These are phyloP conservation scores for Paraglomus occultum DNA, from an alignment of 192 early-diverging fungal species.

Conservation along the genomic window DNA sequence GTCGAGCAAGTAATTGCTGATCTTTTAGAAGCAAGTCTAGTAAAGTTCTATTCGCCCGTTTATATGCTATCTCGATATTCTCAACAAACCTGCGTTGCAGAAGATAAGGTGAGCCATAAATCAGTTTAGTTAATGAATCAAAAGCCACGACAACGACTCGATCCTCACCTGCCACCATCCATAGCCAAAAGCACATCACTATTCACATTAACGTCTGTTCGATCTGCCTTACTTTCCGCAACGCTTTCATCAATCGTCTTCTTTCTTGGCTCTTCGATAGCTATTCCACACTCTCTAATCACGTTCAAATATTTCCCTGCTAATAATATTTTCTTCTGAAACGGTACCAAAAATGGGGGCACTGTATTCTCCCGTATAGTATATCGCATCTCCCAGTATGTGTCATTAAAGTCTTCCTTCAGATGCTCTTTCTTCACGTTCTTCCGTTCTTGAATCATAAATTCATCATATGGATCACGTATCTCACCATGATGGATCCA, in stretches of 20 bases:
- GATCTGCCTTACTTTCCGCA: conserved; percentile 17
- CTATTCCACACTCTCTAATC: conserved; percentile 77
- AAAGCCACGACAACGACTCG: neutral
- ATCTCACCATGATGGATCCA: conserved; percentile 94
- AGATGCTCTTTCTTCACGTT: conserved; percentile 57
- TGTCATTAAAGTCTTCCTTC: conserved; percentile 77
- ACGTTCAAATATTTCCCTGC: conserved; percentile 97
- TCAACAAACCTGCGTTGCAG: conserved; percentile 54
- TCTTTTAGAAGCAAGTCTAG: conserved; percentile 78
- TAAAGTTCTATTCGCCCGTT: conserved; percentile 83
- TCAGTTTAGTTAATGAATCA: neutral
- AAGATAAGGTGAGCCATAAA: neutral
- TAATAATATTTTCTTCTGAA: conserved; percentile 76
- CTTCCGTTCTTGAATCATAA: conserved; percentile 81
- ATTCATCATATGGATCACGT: conserved; percentile 85
- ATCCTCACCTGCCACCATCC: conserved; percentile 49
- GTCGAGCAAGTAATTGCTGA: conserved; percentile 68
- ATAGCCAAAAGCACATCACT: conserved; percentile 57
- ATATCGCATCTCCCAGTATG: conserved; percentile 83
- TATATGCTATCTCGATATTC: conserved; percentile 84
- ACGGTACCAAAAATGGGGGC: conserved; percentile 76
- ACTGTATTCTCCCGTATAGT: conserved; percentile 60
- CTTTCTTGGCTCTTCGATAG: conserved; percentile 36
- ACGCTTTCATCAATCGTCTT: conserved; percentile 29
- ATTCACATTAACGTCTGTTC: conserved; percentile 29